Conservation (phyloP, 2,329 filamentous ascomycete species). For the Fusarium albidum region DNA sequence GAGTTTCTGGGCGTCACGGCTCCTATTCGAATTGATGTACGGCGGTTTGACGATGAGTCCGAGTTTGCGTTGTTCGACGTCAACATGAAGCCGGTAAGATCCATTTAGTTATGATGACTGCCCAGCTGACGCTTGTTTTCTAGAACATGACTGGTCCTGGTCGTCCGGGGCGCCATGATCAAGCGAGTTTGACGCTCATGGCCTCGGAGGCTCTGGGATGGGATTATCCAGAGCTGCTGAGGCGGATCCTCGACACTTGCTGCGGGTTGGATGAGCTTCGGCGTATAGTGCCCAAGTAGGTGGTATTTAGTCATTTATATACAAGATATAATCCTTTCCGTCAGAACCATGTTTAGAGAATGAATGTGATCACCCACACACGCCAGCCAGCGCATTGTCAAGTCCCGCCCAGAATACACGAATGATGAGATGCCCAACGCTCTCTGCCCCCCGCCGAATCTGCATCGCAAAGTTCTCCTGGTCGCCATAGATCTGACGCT, state of each 20-base stretch:
- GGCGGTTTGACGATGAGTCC: conserved; percentile 43
- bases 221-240: conserved; percentile 15
- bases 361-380: too few relatives aligned
- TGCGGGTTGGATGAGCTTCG: too few relatives aligned
- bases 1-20: conserved; percentile 49
- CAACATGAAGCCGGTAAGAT: conserved; percentile 59
- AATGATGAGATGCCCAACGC: too few relatives aligned
- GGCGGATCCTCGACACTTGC: conserved; percentile 7
- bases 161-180: conserved; percentile 15
- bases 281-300: too few relatives aligned
- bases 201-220: conserved; percentile 14
- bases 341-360: too few relatives aligned
- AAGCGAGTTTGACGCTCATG: conserved; percentile 21
- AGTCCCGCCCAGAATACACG: too few relatives aligned
- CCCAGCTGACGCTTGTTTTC: neutral
- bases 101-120: neutral
- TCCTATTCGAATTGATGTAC: conserved; percentile 55
- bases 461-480: too few relatives aligned
- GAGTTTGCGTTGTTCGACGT: conserved; percentile 58
- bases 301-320: too few relatives aligned
- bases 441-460: too few relatives aligned
- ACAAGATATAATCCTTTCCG: too few relatives aligned
- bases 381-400: too few relatives aligned
- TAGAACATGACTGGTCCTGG: conserved; percentile 25
- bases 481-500: too few relatives aligned